Conservation (phyloP, 139 green algal genomes). For the Micromonas pusilla region DNA sequence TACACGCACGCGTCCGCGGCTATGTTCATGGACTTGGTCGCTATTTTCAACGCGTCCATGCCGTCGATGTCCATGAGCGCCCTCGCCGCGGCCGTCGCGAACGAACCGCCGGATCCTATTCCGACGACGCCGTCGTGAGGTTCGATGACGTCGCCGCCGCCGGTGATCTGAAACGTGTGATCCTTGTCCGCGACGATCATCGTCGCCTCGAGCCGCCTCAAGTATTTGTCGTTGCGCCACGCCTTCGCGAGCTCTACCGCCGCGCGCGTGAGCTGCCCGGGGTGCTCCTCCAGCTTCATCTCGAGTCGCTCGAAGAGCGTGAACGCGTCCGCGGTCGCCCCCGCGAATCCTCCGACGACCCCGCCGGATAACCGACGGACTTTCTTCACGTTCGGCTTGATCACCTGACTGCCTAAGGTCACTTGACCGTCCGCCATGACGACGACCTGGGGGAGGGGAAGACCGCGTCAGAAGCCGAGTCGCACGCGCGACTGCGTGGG, state of each 20-base stretch:
- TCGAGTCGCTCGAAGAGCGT: constrained; percentile 85
- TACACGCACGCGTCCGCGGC: constrained; percentile 88
- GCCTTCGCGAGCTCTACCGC: constrained; percentile 87
- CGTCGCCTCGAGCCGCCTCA: constrained; percentile 70
- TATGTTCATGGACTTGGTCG: constrained; percentile 80
- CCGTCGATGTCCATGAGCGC: constrained; percentile 64
- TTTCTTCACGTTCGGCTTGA: constrained; percentile 86
- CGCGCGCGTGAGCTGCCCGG: constrained; percentile 70
- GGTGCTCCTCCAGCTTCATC: constrained; percentile 75
- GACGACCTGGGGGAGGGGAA: constrained; percentile 56
- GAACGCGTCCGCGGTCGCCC: constrained; percentile 80
- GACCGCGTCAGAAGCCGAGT: too few species aligned
- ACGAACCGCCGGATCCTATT: constrained; percentile 69
- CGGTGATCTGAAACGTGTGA: constrained; percentile 69
- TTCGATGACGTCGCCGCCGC: constrained; percentile 85
- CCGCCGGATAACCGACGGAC: constrained; percentile 53
- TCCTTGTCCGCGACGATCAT: constrained; percentile 76
- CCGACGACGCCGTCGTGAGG: constrained; percentile 69
- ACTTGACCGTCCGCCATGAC: constrained; percentile 84
- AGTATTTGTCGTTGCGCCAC: constrained; percentile 88
- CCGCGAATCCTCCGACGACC: constrained; percentile 74
- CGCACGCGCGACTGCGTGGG: background rate
- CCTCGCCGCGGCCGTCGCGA: constrained; percentile 66
- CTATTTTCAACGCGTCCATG: constrained; percentile 80
- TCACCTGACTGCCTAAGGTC: constrained; percentile 58